Evolutionary conservation across 2,329 filamentous ascomycete genomes (phyloP).

Genomic region (Pseudogymnoascus sp.): DNA sequence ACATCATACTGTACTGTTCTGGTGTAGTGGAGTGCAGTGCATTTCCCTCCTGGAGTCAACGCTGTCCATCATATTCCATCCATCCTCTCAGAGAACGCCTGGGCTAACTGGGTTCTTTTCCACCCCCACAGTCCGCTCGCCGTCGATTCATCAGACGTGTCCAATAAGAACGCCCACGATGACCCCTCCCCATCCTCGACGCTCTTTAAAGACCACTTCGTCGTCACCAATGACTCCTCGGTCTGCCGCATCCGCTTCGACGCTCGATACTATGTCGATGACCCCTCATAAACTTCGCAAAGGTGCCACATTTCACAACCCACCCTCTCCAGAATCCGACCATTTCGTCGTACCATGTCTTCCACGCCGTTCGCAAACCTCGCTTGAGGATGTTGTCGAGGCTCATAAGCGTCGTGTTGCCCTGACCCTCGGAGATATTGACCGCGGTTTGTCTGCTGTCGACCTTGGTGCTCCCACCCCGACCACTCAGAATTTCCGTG

Average conservation of each 20-base stretch:
- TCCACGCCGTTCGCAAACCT: slow-evolving; percentile 58
- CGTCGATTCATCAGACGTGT: slow-evolving; percentile 1
- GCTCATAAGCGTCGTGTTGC: slow-evolving; percentile 61
- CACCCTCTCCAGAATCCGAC: slow-evolving; percentile 32
- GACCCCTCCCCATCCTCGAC: slow-evolving; percentile 27
- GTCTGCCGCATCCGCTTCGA: slow-evolving; percentile 34
- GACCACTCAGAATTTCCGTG: slow-evolving; percentile 38
- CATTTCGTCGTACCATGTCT: slow-evolving; percentile 36
- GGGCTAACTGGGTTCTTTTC: slow-evolving; percentile 6
- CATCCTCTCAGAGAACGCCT: neutral
- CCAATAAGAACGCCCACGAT: slow-evolving; percentile 22
- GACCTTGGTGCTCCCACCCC: slow-evolving; percentile 30
- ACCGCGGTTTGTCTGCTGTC: slow-evolving; percentile 48
- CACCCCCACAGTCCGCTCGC: slow-evolving; percentile 5
- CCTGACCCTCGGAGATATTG: slow-evolving; percentile 56
- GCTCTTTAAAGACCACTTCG: slow-evolving; percentile 28
- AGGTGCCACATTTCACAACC: slow-evolving; percentile 54
- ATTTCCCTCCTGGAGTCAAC: slow-evolving; percentile 2
- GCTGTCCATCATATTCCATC: neutral
- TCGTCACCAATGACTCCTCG: slow-evolving; percentile 36
- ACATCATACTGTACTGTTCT: neutral
- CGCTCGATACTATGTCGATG: slow-evolving; percentile 43
- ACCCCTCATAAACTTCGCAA: slow-evolving; percentile 44
- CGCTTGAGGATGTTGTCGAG: slow-evolving; percentile 62
- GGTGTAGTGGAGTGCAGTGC: slow-evolving; percentile 1